These are phyloP conservation scores for Pyrenochaeta sp. DNA, from an alignment of 2,329 filamentous ascomycete genomes.

Conservation along the genomic window DNA sequence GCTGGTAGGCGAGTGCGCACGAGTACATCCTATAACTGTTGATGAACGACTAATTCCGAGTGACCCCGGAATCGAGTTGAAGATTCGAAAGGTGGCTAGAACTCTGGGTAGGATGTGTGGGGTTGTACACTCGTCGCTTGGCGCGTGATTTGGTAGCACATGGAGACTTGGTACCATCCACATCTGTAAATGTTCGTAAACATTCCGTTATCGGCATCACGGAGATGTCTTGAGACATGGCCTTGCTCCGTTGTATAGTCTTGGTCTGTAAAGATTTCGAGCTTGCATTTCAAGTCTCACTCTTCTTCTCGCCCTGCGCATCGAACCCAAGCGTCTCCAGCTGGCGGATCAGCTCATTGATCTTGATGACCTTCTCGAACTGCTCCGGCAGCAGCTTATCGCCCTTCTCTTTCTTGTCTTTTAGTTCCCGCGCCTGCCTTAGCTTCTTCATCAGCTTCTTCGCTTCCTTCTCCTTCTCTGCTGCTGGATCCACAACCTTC, in stretches of 20 bases:
- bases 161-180: background rate
- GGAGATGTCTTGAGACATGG: background rate
- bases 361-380: slow-evolving; percentile 96
- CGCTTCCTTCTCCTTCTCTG: slow-evolving; percentile 90
- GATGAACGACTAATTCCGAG: background rate
- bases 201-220: background rate
- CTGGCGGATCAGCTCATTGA: slow-evolving; percentile 90
- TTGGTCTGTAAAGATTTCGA: background rate
- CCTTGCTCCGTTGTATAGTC: background rate
- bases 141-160: background rate
- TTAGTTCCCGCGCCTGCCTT: slow-evolving; percentile 88
- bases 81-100: background rate
- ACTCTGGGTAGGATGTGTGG: background rate
- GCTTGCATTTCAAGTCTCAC: slow-evolving; percentile 34
- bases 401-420: slow-evolving; percentile 89
- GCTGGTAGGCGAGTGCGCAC: background rate
- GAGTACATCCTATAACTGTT: background rate
- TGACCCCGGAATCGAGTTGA: background rate
- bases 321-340: slow-evolving; percentile 86
- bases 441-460: slow-evolving; percentile 93
- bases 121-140: background rate
- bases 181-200: background rate
- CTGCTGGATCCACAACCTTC: slow-evolving; percentile 67
- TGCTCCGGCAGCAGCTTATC: slow-evolving; percentile 88
- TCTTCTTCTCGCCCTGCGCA: slow-evolving; percentile 73